Base-by-base conservation (phyloP, 768 basidiomycete genomes). In the Phlegmacium glaucopus region DNA sequence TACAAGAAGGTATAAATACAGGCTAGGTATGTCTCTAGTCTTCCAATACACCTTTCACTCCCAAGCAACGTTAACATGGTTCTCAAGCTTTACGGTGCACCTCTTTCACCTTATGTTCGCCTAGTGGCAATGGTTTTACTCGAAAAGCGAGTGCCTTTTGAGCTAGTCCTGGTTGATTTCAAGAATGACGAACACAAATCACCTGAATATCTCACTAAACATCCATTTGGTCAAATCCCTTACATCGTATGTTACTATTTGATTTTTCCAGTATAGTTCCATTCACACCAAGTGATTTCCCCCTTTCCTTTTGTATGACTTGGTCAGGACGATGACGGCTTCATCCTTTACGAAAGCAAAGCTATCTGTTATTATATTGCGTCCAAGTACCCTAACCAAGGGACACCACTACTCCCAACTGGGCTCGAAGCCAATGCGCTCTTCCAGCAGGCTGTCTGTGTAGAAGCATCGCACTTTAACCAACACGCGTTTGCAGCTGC, bases 151-250 rank as follows among this genome's bases (percentile, higher is more conserved):
- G 67, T 86, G 9, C 74, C 79, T 0, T 85, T 77, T 61, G 75
- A 79, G 52, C 53, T 83, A 43, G 50, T 75, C 39, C 6, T 36
- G 3, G 45, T 85, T 49, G 64, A 82, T 51, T n/a, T n/a, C n/a
- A n/a, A n/a, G n/a, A n/a, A 42, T 79, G 26, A 1, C 36, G 36
- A 71, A 72, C 78, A 82, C 30, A 83, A 80, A 61, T 3, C 56
- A 0, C 57, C 74, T 0, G 72, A 53, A 11, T 76, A 64, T 64
- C n/a, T 73, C 11, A 55, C 63, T 28, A 62, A 70, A 40, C 83
- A 89, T 53, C 86, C 87, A 0, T 85, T 84, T 55, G 80, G 82
- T 12, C 76, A 79, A 53, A 68, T 82, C 17, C 82, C 83, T 4
- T 77, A 72, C 58, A 70, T 84, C 45, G 76, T 74, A 46, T 34